Percentiles rank a stretch among this genome's conserved stretches.
Conservation (phyloP, 306 rosid genomes). For the Ziziphus jujuba region DNA sequence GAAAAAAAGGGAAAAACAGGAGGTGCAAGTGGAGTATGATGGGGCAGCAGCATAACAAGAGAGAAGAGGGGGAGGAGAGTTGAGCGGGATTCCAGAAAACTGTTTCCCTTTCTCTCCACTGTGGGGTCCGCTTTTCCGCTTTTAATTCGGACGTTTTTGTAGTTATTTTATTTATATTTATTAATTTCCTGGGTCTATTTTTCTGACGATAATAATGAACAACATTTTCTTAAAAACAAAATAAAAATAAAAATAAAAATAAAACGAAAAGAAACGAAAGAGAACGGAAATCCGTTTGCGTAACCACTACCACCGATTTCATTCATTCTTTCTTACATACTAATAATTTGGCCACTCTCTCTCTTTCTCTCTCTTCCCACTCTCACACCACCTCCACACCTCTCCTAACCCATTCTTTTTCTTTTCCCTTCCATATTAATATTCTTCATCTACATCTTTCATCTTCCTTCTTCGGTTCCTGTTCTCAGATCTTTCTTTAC, state of each 20-base stretch:
- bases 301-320: slow-evolving; percentile 46
- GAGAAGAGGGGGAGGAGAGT: too few relatives aligned
- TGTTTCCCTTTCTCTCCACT: slow-evolving; percentile 3
- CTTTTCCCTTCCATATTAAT: slow-evolving; percentile 7
- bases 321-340: slow-evolving; percentile 25
- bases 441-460: not conserved
- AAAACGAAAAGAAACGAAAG: not conserved
- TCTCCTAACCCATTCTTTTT: not conserved
- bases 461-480: slow-evolving; percentile 13
- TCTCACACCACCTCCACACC: slow-evolving; percentile 2
- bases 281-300: slow-evolving; percentile 43
- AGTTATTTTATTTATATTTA: slow-evolving; percentile 1
- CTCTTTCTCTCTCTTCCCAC: slow-evolving; percentile 8
- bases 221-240: too few relatives aligned
- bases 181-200: not conserved
- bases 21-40: not conserved
- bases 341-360: slow-evolving; percentile 18
- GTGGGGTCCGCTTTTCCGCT: slow-evolving; percentile 6
- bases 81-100: slow-evolving; percentile 28
- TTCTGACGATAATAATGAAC: not conserved
- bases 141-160: not conserved
- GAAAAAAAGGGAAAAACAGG: not conserved
- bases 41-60: not conserved
- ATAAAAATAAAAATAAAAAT: not conserved
- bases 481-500: not conserved